A percentile compares a stretch with the other conserved stretches of the same genome.
phyloP scores from a whole-genome alignment of 2,329 filamentous ascomycete genomes.

The Paradendryphiella salina region DNA sequence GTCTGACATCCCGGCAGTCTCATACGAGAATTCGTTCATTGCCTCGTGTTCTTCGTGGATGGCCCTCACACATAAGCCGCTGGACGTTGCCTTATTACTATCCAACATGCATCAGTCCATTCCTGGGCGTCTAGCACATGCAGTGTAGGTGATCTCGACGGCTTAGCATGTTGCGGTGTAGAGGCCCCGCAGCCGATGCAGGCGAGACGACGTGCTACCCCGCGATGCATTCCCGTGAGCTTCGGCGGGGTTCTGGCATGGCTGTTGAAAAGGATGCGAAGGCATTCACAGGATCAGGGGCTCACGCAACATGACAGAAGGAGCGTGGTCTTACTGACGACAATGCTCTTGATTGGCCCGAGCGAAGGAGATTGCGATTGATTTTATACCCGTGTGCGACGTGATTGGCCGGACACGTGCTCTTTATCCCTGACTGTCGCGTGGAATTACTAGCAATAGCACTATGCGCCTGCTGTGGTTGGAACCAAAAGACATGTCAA shows the following conservation, averaged over 20 bases:
- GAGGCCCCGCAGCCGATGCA: not conserved
- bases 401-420: constrained; percentile 7
- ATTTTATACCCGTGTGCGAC: constrained; percentile 4
- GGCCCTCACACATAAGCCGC: too few species aligned
- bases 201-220: not conserved
- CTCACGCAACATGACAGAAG: not conserved
- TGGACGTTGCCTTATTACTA: not conserved
- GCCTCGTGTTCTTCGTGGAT: too few species aligned
- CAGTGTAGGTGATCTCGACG: not conserved
- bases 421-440: constrained; percentile 2
- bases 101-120: not conserved
- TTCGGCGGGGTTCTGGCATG: not conserved
- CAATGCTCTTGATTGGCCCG: constrained; percentile 6
- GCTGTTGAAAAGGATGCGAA: not conserved
- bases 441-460: not conserved
- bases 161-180: not conserved
- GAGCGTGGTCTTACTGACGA: not conserved
- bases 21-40: not conserved
- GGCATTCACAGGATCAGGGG: not conserved
- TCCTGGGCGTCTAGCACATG: not conserved
- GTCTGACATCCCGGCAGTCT: not conserved
- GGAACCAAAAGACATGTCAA: too few species aligned
- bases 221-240: not conserved
- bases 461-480: not conserved
- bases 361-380: constrained; percentile 5